Conservation (phyloP, 371 early-diverging fungal genomes). For the Apophysomyces variabilis region DNA sequence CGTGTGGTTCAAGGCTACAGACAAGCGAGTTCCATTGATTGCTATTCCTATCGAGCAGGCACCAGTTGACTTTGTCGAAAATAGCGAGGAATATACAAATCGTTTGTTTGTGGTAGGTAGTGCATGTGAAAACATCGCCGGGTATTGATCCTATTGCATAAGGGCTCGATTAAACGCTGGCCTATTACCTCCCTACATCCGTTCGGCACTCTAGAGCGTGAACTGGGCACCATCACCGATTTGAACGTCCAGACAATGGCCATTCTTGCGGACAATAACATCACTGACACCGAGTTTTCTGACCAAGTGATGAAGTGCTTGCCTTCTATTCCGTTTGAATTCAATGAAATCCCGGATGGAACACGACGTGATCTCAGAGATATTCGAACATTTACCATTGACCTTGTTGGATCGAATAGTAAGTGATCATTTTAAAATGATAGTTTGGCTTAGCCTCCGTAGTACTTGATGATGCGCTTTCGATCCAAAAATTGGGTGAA, state of each 20-base stretch:
- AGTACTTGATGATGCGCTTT: conserved; percentile 93
- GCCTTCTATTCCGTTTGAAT: conserved; percentile 65
- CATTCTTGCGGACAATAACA: conserved; percentile 66
- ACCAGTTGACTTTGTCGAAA: conserved; percentile 67
- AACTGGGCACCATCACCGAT: conserved; percentile 71
- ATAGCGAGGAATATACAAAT: conserved; percentile 58
- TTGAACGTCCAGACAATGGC: conserved; percentile 71
- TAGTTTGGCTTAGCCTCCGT: neutral
- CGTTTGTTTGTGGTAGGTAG: conserved; percentile 50
- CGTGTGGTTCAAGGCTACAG: conserved; percentile 88
- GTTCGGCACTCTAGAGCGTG: conserved; percentile 64
- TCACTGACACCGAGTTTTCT: conserved; percentile 59
- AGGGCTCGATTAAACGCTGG: conserved; percentile 74
- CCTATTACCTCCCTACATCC: conserved; percentile 69
- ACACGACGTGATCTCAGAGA: conserved; percentile 74
- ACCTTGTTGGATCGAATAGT: conserved; percentile 89
- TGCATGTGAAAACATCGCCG: neutral
- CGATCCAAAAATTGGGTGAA: conserved; percentile 68
- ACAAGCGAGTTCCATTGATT: conserved; percentile 81
- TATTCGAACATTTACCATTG: conserved; percentile 82
- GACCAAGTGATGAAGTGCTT: conserved; percentile 66
- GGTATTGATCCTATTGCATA: conserved; percentile 26
- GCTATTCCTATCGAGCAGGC: conserved; percentile 76
- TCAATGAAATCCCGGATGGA: conserved; percentile 53
- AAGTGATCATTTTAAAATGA: conserved; percentile 13